Percentiles rank a stretch among this genome's conserved stretches.
phyloP scores from a whole-genome alignment of 805 yeast genomes.

The Kregervanrija fluxuum region DNA sequence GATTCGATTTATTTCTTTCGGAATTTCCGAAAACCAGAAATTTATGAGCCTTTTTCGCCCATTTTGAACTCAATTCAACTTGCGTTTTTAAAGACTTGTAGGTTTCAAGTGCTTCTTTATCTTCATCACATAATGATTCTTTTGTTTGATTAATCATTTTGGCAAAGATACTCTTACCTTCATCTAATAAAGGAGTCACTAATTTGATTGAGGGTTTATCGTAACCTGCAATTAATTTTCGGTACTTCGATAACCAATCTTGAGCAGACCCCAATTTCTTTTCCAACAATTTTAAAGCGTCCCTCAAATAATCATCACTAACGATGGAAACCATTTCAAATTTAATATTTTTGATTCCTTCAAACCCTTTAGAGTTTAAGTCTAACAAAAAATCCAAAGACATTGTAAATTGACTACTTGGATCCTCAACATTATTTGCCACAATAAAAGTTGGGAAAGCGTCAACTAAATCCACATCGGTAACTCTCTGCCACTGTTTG shows the following conservation, averaged over 20 bases:
- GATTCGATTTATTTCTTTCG: not conserved
- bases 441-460: constrained; percentile 50
- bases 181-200: constrained; percentile 38
- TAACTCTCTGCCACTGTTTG: constrained; percentile 31
- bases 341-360: not conserved
- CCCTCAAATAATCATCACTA: constrained; percentile 46
- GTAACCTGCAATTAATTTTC: constrained; percentile 31
- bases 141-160: constrained; percentile 6
- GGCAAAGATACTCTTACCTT: constrained; percentile 45
- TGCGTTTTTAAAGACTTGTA: constrained; percentile 32
- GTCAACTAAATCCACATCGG: constrained; percentile 46
- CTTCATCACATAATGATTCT: not conserved
- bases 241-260: constrained; percentile 46
- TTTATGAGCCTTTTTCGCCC: constrained; percentile 50
- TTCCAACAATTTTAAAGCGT: constrained; percentile 29
- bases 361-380: constrained; percentile 5
- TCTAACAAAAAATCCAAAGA: constrained; percentile 29
- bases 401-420: constrained; percentile 25
- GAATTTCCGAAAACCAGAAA: constrained; percentile 30
- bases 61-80: constrained; percentile 38
- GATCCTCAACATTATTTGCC: constrained; percentile 19
- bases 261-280: constrained; percentile 38
- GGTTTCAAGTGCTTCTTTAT: constrained; percentile 8
- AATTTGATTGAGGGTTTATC: constrained; percentile 40
- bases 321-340: constrained; percentile 36